Base-by-base conservation (phyloP, 176 grass and related monocot species). In the Oryza punctata region DNA sequence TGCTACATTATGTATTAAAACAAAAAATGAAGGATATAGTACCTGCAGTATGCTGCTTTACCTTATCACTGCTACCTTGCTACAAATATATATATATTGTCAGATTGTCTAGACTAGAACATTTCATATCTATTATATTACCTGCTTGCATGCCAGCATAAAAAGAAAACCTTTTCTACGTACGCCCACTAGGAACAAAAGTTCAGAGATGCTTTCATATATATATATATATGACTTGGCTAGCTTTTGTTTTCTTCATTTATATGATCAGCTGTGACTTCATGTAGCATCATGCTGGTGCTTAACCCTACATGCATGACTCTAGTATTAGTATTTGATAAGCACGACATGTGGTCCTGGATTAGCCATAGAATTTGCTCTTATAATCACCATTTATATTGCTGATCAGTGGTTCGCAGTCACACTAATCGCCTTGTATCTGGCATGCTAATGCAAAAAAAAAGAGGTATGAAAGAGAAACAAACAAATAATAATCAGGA, bases 271-370 rank as follows among this genome's bases (percentile, higher is more conserved):
- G n/a, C n/a, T 61, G 57, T 61, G 57, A 57, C 52, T 21, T 57
- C 52, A 50, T 50, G 0, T 50, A 57, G 57, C 57, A 24, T 2
- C 21, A 10, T 23, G 57, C 14, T 29, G 12, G 43, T 18, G 43
- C 24, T 28, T 72, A 18, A 72, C 23, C 24, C 41, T 47, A 9
- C 41, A 18, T 46, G 15, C 41, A 18, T 46, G 15, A 10, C 10
- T 41, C 41, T 72, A 46, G 12, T 11, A 38, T 44, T 27, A 29
- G 28, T 29, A 38, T 3, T n/a, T 79, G 50, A 32, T 72, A 19
- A 64, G 65, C 78, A 81, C 4, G 33, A 35, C 52, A 65, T 65
- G 82, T 77, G 82, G 78, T 77, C 32, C 61, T 52, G 35, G 82
- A 81, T 89, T 54, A 59, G 29, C 71, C 82, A 50, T 76, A 85